A percentile compares a stretch with the other conserved stretches of the same genome.
These are phyloP conservation scores for Phytophthora capsici DNA, from an alignment of 352 stramenopile genomes.

Conservation along the genomic window DNA sequence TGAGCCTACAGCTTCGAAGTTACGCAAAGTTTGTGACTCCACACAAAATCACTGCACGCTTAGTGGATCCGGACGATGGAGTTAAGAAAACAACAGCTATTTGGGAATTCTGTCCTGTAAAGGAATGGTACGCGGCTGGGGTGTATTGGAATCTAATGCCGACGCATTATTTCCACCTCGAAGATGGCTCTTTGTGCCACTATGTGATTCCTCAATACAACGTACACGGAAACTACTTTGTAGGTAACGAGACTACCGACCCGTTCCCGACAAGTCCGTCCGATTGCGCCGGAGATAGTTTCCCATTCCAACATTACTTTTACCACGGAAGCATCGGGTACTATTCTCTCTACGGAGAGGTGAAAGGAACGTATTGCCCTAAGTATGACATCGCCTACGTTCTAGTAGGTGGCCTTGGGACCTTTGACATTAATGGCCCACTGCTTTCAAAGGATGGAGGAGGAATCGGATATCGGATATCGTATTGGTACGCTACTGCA, in stretches of 20 bases:
- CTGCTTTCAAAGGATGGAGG: constrained; percentile 7
- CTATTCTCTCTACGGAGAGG: constrained; percentile 25
- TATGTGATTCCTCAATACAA: constrained; percentile 34
- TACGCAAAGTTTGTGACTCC: constrained; percentile 24
- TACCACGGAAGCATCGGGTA: constrained; percentile 25
- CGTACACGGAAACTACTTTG: constrained; percentile 19
- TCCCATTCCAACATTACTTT: constrained; percentile 19
- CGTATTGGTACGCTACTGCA: constrained; percentile 21
- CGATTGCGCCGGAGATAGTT: constrained; percentile 11
- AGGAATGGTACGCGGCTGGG: constrained; percentile 17
- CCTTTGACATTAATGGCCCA: constrained; percentile 24
- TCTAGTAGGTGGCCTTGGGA: constrained; percentile 12
- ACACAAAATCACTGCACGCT: constrained; percentile 17
- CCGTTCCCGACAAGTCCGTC: constrained; percentile 7
- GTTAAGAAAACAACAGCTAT: constrained; percentile 7
- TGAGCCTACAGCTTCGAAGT: constrained; percentile 40
- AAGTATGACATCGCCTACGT: constrained; percentile 11
- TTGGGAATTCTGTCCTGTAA: constrained; percentile 10
- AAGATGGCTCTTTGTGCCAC: constrained; percentile 16
- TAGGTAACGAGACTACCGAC: constrained; percentile 6
- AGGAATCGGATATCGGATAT: constrained; percentile 8
- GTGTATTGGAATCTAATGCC: constrained; percentile 31
- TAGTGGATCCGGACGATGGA: constrained; percentile 3
- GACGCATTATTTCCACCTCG: constrained; percentile 11
- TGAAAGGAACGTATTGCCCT: constrained; percentile 22